Evolutionary conservation across 371 early-diverging fungal species (phyloP), one percentile per base, ranked within the genome.

Genomic region (Batkoa obscura): DNA sequence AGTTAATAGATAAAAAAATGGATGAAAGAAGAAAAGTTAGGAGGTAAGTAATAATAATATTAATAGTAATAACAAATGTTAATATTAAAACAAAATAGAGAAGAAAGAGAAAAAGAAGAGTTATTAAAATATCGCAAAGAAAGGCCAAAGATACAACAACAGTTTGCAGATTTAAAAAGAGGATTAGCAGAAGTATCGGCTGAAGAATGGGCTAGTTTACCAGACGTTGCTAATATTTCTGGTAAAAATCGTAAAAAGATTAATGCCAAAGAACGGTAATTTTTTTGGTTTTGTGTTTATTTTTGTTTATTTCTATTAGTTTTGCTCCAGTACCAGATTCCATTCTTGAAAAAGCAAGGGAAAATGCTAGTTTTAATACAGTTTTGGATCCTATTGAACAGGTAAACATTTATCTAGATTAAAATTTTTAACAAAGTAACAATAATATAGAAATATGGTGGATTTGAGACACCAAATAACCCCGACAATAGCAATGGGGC

Each of bases 141-240:
- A 50, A 57, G 73, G 33, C 80, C 80, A 9, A 78, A 72, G 55
- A 84, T 95, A 43, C 86, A 86, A 54, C 81, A 87, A 58, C 93
- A 94, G 64, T 88, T 97, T 73, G 77, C 83, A 2, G 94, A 93
- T 62, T 58, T 92, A 43, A 93, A 92, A 68, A 76, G 90, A 13
- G 84, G 86, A 38, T 66, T 95, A 43, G 61, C 77, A 1, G 69
- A 69, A 0, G 74, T 97, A 35, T 72, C 85, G 8, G 78, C 74
- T 37, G 86, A 84, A 0, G 91, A 94, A 56, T 97, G 98, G 96
- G 84, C 78, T 32, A 74, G 73, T 12, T 72, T 97, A 5, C 98
- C 96, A 0, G 96, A 97, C 58, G 94, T 84, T 10, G 84, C 85
- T 1, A 89, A 97, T 67, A 58, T 95, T 55, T 86, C 85, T 0